Conservation (phyloP, 805 yeast genomes). For the Cyberlindnera suaveolens region DNA sequence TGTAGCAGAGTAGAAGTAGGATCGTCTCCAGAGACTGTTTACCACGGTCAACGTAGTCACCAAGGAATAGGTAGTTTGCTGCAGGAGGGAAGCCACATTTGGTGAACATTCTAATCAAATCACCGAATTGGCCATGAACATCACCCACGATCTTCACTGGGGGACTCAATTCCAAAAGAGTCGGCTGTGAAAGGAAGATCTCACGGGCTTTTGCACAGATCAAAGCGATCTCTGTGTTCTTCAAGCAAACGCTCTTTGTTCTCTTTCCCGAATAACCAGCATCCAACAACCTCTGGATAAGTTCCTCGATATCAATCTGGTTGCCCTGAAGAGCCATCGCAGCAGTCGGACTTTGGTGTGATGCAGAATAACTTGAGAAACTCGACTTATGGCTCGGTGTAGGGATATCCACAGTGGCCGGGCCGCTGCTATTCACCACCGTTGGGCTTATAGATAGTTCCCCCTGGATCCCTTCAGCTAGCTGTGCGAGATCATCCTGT, state of each 20-base stretch:
- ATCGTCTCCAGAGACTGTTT: constrained; percentile 88
- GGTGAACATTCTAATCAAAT: constrained; percentile 71
- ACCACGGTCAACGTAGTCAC: constrained; percentile 96
- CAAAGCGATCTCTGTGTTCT: constrained; percentile 80
- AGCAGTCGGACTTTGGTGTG: constrained; percentile 20
- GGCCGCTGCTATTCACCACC: constrained; percentile 1
- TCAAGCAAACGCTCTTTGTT: constrained; percentile 82
- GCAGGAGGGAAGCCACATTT: constrained; percentile 83
- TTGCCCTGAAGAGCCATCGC: constrained; percentile 7
- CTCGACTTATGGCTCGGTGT: constrained; percentile 22
- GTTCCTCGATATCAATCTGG: constrained; percentile 65
- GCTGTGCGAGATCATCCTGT: constrained; percentile 13
- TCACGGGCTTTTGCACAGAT: constrained; percentile 87
- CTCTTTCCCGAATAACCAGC: constrained; percentile 96
- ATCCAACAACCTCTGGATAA: constrained; percentile 85
- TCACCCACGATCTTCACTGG: constrained; percentile 89
- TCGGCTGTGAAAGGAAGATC: constrained; percentile 83
- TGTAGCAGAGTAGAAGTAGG: constrained; percentile 66
- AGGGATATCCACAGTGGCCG: constrained; percentile 19
- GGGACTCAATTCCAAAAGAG: constrained; percentile 73
- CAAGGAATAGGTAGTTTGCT: constrained; percentile 62
- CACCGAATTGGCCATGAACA: constrained; percentile 95
- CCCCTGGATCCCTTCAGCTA: constrained; percentile 1
- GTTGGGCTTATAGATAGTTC: neutral
- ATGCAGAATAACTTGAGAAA: constrained; percentile 19